Evolutionary conservation across 108 stramenopile genomes (phyloP), one percentile per base, ranked within the genome.

Genomic region (Heterococcus sp.): DNA sequence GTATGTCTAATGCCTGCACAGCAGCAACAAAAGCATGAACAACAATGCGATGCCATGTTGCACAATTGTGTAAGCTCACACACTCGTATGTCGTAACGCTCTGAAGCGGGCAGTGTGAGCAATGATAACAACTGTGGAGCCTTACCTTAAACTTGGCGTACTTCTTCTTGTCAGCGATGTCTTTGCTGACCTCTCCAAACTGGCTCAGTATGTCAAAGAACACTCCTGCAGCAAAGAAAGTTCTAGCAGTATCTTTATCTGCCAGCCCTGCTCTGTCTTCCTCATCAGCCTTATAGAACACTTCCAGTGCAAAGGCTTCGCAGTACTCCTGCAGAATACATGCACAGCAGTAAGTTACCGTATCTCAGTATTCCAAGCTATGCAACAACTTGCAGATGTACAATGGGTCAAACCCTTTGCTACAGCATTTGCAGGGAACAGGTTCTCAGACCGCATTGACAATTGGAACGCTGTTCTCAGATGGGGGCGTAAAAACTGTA

Each of bases 231-330:
- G 82, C 83, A 33, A 84, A 83, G 76, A 86, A 86, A 2, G 73
- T 67, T 5, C 75, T 29, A 21, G 85, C 85, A n/a, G 85, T 86
- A 76, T 38, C n/a, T 65, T 84, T 83, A 32, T 86, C 83, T 14
- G 82, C 82, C 28, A 86, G 71, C 21, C 85, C 85, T 4, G 76
- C 82, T 76, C 82, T 82, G 78, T 86, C 85, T 33, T 86, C 85
- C 34, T 86, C 85, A 69, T 86, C 85, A 0, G 83, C 85, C 3
- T 32, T 31, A 37, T 36, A 34, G 37, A 86, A 84, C 32, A 78
- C 71, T 27, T 64, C 38, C 75, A 78, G 26, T 26, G 85, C 85
- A 38, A 72, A 81, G 14, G 31, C 29, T 35, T 69, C 32, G 14
- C 67, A 68, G 11, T 33, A 8, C 5, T 8, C 34, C 67, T 68